Evolutionary conservation across 2,329 filamentous ascomycete genomes (phyloP).

Genomic region (Pyricularia sp.): DNA sequence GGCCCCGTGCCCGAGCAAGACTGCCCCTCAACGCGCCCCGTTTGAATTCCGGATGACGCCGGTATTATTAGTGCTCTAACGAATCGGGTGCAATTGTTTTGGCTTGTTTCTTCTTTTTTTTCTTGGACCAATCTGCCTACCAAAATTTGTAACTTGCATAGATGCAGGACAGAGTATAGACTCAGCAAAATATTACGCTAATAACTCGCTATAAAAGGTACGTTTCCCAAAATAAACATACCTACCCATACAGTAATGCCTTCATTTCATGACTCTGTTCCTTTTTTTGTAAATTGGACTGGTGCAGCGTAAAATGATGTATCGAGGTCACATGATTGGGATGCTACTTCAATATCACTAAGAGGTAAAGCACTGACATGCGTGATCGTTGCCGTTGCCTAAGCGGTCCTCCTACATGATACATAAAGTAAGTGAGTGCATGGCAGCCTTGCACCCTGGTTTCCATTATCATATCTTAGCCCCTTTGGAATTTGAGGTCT

Average conservation of each 20-base stretch:
- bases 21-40: background rate
- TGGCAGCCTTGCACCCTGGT: background rate
- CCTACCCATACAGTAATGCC: background rate
- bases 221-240: no score
- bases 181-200: no score
- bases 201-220: no score
- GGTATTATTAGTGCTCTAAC: background rate
- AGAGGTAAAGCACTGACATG: background rate
- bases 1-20: background rate
- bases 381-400: background rate
- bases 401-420: background rate
- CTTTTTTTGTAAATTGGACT: background rate
- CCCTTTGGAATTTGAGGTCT: background rate
- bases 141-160: no score
- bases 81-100: no score
- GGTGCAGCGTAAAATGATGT: background rate
- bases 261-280: background rate
- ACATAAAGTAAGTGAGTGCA: background rate
- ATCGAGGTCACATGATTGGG: background rate
- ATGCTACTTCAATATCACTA: background rate
- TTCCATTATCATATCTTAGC: background rate
- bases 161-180: no score
- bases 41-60: background rate
- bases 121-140: no score
- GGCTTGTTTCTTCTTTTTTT: no score